These are phyloP conservation scores for Plasmodium gallinaceum DNA, from an alignment of 169 alveolate genomes.

Conservation along the genomic window DNA sequence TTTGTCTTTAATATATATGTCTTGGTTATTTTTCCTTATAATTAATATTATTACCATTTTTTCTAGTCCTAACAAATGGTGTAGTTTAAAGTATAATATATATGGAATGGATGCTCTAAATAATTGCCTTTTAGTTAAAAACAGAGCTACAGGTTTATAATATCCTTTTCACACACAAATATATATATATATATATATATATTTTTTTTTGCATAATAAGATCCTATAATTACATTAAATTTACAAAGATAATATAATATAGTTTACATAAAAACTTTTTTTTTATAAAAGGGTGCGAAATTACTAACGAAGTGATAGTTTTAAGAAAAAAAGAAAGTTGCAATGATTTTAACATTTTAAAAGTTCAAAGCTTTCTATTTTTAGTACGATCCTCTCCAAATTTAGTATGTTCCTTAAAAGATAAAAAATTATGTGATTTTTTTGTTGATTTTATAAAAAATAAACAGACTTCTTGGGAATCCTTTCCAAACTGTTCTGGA, in stretches of 20 bases:
- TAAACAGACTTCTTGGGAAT: slow-evolving; percentile 20
- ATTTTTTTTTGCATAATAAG: neutral
- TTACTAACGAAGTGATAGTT: slow-evolving; percentile 18
- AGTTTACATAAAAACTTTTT: neutral
- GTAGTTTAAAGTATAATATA: slow-evolving; percentile 21
- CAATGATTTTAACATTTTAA: slow-evolving; percentile 47
- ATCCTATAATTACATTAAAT: neutral
- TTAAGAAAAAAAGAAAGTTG: slow-evolving; percentile 40
- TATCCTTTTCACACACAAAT: neutral
- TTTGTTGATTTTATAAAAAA: slow-evolving; percentile 64
- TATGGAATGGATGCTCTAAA: slow-evolving; percentile 67
- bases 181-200: slow-evolving; percentile 2
- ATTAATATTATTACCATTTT: slow-evolving; percentile 30
- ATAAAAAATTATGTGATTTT: slow-evolving; percentile 45
- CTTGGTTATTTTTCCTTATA: slow-evolving; percentile 42
- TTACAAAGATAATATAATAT: neutral
- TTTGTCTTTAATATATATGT: slow-evolving; percentile 42
- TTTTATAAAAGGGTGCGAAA: slow-evolving; percentile 52
- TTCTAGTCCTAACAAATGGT: slow-evolving; percentile 33
- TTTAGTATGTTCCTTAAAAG: slow-evolving; percentile 44
- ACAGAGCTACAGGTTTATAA: slow-evolving; percentile 36
- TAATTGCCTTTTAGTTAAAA: slow-evolving; percentile 48
- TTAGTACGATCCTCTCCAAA: slow-evolving; percentile 48
- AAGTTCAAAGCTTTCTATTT: slow-evolving; percentile 43
- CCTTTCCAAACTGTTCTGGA: slow-evolving; percentile 60